Conservation (phyloP, 2,329 filamentous ascomycete species). For the Pseudogymnoascus sp. region DNA sequence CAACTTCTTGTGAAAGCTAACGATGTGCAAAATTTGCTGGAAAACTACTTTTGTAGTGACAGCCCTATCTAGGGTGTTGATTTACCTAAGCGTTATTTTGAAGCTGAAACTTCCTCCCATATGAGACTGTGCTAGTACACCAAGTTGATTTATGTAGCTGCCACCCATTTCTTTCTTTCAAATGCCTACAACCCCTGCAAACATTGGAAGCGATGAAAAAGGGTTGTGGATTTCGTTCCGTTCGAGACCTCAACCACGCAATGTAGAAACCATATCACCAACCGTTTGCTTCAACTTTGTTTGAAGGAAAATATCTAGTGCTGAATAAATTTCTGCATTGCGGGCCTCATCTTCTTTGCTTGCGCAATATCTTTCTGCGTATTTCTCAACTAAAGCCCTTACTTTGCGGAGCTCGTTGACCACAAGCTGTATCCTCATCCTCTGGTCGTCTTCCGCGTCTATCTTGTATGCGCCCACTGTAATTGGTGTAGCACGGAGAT, state of each 20-base stretch:
- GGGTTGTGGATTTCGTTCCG: neutral
- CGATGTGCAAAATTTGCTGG: neutral
- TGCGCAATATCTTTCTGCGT: neutral
- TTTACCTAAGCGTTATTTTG: neutral
- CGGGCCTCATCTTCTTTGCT: neutral
- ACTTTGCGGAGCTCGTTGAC: constrained; percentile 4
- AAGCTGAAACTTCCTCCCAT: neutral
- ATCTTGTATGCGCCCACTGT: constrained; percentile 1
- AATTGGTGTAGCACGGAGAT: neutral
- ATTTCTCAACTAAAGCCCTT: neutral
- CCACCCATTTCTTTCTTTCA: neutral
- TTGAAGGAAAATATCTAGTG: neutral
- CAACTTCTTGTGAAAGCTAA: neutral
- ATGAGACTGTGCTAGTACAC: neutral
- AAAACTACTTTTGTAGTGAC: neutral
- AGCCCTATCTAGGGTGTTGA: neutral
- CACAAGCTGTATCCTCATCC: constrained; percentile 1
- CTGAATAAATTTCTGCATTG: neutral
- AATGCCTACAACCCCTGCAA: neutral
- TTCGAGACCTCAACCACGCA: neutral
- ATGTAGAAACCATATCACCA: neutral
- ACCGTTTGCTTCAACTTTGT: constrained; percentile 1
- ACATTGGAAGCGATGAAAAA: neutral
- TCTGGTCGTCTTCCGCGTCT: constrained; percentile 1
- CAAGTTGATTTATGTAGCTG: neutral